Conservation (phyloP, 352 stramenopile genomes). For the Peronosclerospora sorghi region DNA sequence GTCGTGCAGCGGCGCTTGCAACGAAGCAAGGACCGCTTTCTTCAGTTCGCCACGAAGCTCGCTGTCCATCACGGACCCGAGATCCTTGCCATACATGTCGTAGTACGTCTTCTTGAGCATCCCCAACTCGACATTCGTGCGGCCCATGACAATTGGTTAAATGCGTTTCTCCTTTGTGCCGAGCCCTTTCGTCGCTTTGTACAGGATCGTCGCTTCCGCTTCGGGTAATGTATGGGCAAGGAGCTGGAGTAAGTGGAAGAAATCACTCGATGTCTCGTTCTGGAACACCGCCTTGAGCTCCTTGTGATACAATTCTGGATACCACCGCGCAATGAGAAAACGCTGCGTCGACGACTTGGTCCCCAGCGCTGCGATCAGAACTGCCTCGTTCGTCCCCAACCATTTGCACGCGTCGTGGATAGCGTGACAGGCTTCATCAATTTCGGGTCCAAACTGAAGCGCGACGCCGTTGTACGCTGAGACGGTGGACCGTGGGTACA, state of each 20-base stretch:
- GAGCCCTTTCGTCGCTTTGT: slow-evolving; percentile 40
- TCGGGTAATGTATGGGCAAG: slow-evolving; percentile 46
- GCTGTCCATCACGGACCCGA: slow-evolving; percentile 42
- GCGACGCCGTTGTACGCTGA: slow-evolving; percentile 42
- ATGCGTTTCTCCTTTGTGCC: slow-evolving; percentile 48
- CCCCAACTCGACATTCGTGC: slow-evolving; percentile 61
- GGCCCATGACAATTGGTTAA: slow-evolving; percentile 37
- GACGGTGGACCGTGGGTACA: slow-evolving; percentile 72
- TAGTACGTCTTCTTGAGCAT: slow-evolving; percentile 82
- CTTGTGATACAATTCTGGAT: slow-evolving; percentile 59
- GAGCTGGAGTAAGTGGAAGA: slow-evolving; percentile 48
- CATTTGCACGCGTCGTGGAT: slow-evolving; percentile 59
- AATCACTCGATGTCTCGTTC: slow-evolving; percentile 50
- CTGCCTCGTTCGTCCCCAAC: slow-evolving; percentile 53
- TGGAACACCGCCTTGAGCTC: slow-evolving; percentile 47
- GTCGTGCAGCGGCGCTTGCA: slow-evolving; percentile 38
- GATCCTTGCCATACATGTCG: slow-evolving; percentile 47
- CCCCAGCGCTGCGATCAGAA: slow-evolving; percentile 47
- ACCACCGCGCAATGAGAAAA: slow-evolving; percentile 53
- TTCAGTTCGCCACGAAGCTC: slow-evolving; percentile 68
- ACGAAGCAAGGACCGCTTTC: slow-evolving; percentile 56
- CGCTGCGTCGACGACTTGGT: slow-evolving; percentile 48
- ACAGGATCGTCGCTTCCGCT: slow-evolving; percentile 49
- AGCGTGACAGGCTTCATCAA: slow-evolving; percentile 46
- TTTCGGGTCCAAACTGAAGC: slow-evolving; percentile 30